A percentile compares a stretch with the other conserved stretches of the same genome.
phyloP scores from a whole-genome alignment of 2,329 filamentous ascomycete species.

The Xylaria multiplex region DNA sequence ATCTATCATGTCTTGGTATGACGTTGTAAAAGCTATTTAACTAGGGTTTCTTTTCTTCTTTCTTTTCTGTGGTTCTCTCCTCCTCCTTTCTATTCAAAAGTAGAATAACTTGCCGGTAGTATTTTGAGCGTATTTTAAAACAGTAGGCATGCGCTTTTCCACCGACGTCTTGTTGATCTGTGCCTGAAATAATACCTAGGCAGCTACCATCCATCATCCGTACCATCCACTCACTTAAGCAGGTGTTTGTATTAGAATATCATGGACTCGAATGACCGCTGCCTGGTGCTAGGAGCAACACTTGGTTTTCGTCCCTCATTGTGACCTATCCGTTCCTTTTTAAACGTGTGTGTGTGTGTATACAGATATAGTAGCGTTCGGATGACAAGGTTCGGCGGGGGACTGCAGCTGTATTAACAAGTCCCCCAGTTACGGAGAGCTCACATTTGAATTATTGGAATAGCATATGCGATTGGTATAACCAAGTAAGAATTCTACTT shows the following conservation, averaged over 20 bases:
- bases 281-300: too few species aligned
- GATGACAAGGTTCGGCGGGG: neutral
- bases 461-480: constrained; percentile 35
- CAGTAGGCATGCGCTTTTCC: neutral
- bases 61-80: too few species aligned
- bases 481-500: constrained; percentile 39
- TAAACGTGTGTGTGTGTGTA: too few species aligned
- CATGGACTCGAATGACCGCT: too few species aligned
- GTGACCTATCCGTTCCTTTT: neutral
- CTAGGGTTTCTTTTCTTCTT: neutral
- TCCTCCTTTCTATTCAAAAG: neutral
- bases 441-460: constrained; percentile 18
- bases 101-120: neutral
- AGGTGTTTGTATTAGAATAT: neutral
- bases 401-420: neutral
- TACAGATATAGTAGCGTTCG: neutral
- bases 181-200: neutral
- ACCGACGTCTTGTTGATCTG: neutral
- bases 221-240: neutral
- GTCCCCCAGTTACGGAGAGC: neutral
- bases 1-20: neutral
- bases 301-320: too few species aligned
- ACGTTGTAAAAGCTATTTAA: neutral
- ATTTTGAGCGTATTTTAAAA: too few species aligned
- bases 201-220: neutral